These are phyloP conservation scores for Cryptococcus sp. DNA, from an alignment of 1,284 basidiomycete species.

Conservation along the genomic window DNA sequence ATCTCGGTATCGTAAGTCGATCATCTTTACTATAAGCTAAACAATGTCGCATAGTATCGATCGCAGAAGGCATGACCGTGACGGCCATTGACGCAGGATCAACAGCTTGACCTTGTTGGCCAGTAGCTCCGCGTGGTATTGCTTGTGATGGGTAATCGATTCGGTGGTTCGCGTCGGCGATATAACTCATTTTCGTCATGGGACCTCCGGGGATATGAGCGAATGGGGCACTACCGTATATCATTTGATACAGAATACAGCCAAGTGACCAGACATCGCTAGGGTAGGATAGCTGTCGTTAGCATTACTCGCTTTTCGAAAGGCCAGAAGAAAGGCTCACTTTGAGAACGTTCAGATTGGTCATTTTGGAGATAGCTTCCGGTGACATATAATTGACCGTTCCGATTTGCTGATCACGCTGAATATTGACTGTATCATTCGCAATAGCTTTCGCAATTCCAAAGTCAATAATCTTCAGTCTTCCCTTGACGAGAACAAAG, in stretches of 20 bases:
- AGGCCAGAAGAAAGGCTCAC: conserved; percentile 15
- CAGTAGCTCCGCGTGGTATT: conserved; percentile 37
- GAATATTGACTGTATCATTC: conserved; percentile 94
- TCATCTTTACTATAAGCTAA: conserved; percentile 50
- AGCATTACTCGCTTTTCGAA: not conserved
- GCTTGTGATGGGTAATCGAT: conserved; percentile 51
- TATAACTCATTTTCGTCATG: conserved; percentile 52
- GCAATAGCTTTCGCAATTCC: conserved; percentile 96
- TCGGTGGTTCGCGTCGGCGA: conserved; percentile 50
- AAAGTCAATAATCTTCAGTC: conserved; percentile 92
- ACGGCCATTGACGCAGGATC: conserved; percentile 38
- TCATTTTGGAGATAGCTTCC: conserved; percentile 70
- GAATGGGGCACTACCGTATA: conserved; percentile 88
- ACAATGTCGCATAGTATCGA: conserved; percentile 52
- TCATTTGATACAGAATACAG: conserved; percentile 95
- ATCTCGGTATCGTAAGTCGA: conserved; percentile 52
- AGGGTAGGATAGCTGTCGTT: conserved; percentile 51
- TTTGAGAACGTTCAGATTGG: conserved; percentile 47
- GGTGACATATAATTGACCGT: conserved; percentile 96
- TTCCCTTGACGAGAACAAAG: conserved; percentile 88
- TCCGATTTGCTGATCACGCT: conserved; percentile 88
- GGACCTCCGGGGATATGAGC: conserved; percentile 75
- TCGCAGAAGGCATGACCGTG: conserved; percentile 47
- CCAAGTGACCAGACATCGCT: conserved; percentile 98
- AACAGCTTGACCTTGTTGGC: conserved; percentile 28